These are phyloP conservation scores for Suillus decipiens DNA, from an alignment of 768 basidiomycete genomes.

Conservation along the genomic window DNA sequence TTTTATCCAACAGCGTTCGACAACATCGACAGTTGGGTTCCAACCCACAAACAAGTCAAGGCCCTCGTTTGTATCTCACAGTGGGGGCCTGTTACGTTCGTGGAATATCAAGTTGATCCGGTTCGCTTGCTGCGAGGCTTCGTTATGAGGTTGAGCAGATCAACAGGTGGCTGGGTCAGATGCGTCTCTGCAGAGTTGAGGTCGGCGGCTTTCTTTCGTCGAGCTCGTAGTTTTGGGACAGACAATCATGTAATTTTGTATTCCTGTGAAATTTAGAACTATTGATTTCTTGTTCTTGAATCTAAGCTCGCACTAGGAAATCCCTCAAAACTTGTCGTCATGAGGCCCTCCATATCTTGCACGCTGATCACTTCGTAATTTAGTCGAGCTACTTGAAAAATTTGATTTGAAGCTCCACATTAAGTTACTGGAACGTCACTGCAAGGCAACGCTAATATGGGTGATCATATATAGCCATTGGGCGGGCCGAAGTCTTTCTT, in stretches of 20 bases:
- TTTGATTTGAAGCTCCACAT: not conserved
- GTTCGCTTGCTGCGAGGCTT: constrained; percentile 46
- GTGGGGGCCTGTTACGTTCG: constrained; percentile 71
- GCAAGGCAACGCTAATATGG: not conserved
- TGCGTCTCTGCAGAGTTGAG: constrained; percentile 69
- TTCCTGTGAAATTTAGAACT: not conserved
- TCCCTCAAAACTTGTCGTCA: not conserved
- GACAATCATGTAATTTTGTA: constrained; percentile 36
- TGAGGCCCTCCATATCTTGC: not conserved
- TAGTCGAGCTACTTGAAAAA: not conserved
- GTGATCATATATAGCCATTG: not conserved
- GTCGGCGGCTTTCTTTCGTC: constrained; percentile 35
- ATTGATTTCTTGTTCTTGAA: not conserved
- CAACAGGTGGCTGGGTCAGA: constrained; percentile 42
- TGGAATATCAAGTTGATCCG: constrained; percentile 56
- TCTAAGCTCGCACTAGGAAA: not conserved
- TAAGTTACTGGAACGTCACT: not conserved
- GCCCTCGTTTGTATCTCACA: constrained; percentile 46
- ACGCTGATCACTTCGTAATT: not conserved
- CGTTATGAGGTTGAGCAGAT: constrained; percentile 59
- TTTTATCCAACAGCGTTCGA: not conserved
- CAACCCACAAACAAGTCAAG: constrained; percentile 62
- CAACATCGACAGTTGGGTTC: not conserved
- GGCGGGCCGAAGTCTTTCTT: not conserved
- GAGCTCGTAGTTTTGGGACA: constrained; percentile 71